Percentiles rank a stretch among this genome's conserved stretches.
phyloP scores from a whole-genome alignment of 768 basidiomycete genomes.

The Pisolithus marmoratus region DNA sequence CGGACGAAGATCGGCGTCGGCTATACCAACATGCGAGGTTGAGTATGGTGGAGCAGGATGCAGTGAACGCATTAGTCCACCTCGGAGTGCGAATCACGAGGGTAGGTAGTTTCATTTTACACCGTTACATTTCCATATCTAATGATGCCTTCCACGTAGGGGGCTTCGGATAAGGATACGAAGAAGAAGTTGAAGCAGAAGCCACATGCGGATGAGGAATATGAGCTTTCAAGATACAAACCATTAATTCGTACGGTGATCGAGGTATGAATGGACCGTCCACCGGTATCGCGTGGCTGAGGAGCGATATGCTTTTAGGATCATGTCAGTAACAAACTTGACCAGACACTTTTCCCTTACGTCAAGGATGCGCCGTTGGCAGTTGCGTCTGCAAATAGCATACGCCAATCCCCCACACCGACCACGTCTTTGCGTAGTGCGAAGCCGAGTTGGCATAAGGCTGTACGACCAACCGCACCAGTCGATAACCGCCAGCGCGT shows the following conservation, averaged over 20 bases:
- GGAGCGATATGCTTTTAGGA: constrained; percentile 48
- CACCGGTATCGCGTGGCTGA: not conserved
- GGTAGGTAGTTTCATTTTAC: constrained; percentile 42
- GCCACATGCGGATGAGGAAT: constrained; percentile 76
- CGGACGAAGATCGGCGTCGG: constrained; percentile 94
- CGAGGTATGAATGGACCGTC: constrained; percentile 49
- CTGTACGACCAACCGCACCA: constrained; percentile 46
- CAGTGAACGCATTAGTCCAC: constrained; percentile 78
- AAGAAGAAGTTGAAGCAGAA: constrained; percentile 83
- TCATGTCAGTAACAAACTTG: constrained; percentile 72
- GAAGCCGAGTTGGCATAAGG: constrained; percentile 86
- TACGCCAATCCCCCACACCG: constrained; percentile 49
- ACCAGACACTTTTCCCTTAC: constrained; percentile 80
- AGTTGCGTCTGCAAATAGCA: constrained; percentile 38
- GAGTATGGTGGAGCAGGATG: constrained; percentile 85
- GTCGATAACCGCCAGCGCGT: constrained; percentile 66
- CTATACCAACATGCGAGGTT: constrained; percentile 93
- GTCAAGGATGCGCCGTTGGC: constrained; percentile 71
- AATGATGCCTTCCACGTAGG: constrained; percentile 35
- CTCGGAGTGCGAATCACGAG: constrained; percentile 82
- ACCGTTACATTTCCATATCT: no score
- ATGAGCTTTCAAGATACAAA: constrained; percentile 92
- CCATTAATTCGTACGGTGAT: constrained; percentile 76
- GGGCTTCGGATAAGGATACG: constrained; percentile 67
- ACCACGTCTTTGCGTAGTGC: constrained; percentile 81